These are phyloP conservation scores for Ophiocordyceps camponoti-saundersi DNA, from an alignment of 2,329 filamentous ascomycete species.

Conservation along the genomic window DNA sequence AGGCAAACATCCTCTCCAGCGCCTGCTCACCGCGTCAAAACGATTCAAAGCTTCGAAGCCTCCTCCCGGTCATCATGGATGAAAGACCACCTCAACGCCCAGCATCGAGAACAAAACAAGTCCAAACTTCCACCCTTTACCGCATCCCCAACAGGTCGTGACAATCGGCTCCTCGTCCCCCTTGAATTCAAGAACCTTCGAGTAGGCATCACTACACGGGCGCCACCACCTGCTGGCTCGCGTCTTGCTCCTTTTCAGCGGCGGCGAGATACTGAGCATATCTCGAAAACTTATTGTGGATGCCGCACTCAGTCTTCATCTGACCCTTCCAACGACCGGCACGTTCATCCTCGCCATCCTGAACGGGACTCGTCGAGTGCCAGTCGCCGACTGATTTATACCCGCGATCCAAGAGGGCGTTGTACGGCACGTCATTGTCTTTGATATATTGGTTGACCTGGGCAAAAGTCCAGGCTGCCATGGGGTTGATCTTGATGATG, in stretches of 20 bases:
- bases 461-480: constrained; percentile 84
- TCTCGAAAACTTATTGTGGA: constrained; percentile 92
- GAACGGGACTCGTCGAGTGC: constrained; percentile 88
- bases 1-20: too few relatives aligned
- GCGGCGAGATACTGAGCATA: constrained; percentile 75
- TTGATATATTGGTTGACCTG: constrained; percentile 81
- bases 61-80: too few relatives aligned
- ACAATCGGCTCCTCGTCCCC: background rate
- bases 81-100: too few relatives aligned
- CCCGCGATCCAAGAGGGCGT: constrained; percentile 74
- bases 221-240: constrained; percentile 9
- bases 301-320: constrained; percentile 91
- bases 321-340: constrained; percentile 95
- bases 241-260: constrained; percentile 36
- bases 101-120: too few relatives aligned
- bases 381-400: constrained; percentile 98
- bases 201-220: constrained; percentile 6
- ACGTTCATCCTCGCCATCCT: constrained; percentile 85
- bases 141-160: background rate
- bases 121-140: background rate
- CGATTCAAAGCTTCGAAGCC: too few relatives aligned
- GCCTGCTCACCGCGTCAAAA: too few relatives aligned
- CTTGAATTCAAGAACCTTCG: too few relatives aligned
- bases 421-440: constrained; percentile 82
- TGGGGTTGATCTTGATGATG: constrained; percentile 91